A percentile compares a stretch with the other conserved stretches of the same genome.
Evolutionary conservation across 1,284 basidiomycete genomes (phyloP).

Genomic region (Fomitopsis palustris): DNA sequence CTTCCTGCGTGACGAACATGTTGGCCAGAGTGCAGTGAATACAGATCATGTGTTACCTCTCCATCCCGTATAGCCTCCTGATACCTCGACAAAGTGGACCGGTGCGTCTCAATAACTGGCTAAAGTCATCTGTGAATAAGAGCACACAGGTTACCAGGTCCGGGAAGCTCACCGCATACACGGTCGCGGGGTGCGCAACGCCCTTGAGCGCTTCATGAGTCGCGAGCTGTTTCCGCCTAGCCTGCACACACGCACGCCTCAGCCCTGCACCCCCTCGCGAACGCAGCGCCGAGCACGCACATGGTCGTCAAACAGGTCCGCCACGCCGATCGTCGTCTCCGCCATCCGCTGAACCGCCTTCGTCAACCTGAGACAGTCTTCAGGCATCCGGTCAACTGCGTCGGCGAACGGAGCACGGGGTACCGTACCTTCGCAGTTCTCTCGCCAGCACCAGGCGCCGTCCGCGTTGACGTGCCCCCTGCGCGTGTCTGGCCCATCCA

Average conservation of each 20-base stretch:
- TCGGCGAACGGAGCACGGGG: not conserved
- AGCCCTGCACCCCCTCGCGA: not conserved
- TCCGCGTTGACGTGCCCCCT: conserved; percentile 66
- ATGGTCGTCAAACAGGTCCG: conserved; percentile 76
- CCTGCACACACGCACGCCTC: conserved; percentile 37
- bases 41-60: conserved; percentile 27
- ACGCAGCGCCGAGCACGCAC: conserved; percentile 35
- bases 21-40: not conserved
- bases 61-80: conserved; percentile 43
- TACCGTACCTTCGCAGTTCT: conserved; percentile 58
- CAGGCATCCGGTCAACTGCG: not conserved
- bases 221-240: conserved; percentile 62
- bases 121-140: conserved; percentile 24
- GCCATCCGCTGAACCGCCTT: conserved; percentile 77
- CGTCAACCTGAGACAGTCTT: conserved; percentile 72
- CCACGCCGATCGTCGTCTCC: conserved; percentile 71
- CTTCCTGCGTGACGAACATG: conserved; percentile 35
- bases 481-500: conserved; percentile 32
- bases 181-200: conserved; percentile 65
- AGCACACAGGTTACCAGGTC: not conserved
- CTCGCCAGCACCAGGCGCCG: conserved; percentile 85
- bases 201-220: conserved; percentile 76
- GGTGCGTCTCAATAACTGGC: conserved; percentile 71
- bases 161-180: conserved; percentile 56
- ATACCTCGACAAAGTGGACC: conserved; percentile 62